Conservation (phyloP, 1,139 yeast species). For the Saccharomyces uvarum region DNA sequence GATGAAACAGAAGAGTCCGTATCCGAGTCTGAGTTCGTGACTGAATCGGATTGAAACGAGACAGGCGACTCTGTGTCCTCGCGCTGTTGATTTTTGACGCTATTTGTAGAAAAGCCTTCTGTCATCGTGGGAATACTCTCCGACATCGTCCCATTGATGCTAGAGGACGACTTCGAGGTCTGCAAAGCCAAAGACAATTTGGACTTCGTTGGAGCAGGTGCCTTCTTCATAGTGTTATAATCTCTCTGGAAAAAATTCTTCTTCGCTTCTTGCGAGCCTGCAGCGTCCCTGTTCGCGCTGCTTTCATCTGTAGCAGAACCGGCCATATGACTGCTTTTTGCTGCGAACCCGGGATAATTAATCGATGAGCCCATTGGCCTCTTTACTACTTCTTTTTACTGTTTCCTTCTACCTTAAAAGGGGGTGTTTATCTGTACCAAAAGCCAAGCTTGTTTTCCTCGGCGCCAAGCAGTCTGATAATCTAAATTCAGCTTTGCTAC, state of each 20-base stretch:
- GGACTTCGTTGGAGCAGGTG: conserved; percentile 15
- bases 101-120: background rate
- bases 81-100: background rate
- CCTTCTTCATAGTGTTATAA: background rate
- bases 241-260: background rate
- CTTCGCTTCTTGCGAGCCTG: background rate
- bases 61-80: background rate
- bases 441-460: background rate
- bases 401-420: background rate
- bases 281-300: background rate
- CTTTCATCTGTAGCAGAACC: background rate
- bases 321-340: conserved; percentile 9
- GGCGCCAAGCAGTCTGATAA: background rate
- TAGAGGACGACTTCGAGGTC: conserved; percentile 1
- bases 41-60: background rate
- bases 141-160: background rate
- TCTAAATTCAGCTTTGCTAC: background rate
- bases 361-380: conserved; percentile 20
- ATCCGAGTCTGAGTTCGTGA: background rate
- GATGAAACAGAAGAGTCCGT: conserved; percentile 14
- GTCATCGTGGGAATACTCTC: background rate
- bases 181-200: conserved; percentile 25
- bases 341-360: conserved; percentile 18
- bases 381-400: background rate
- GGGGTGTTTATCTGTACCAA: background rate